A percentile compares a stretch with the other conserved stretches of the same genome.
These are phyloP conservation scores for Hypoxylon sp. DNA, from an alignment of 2,329 filamentous ascomycete species.

Conservation along the genomic window DNA sequence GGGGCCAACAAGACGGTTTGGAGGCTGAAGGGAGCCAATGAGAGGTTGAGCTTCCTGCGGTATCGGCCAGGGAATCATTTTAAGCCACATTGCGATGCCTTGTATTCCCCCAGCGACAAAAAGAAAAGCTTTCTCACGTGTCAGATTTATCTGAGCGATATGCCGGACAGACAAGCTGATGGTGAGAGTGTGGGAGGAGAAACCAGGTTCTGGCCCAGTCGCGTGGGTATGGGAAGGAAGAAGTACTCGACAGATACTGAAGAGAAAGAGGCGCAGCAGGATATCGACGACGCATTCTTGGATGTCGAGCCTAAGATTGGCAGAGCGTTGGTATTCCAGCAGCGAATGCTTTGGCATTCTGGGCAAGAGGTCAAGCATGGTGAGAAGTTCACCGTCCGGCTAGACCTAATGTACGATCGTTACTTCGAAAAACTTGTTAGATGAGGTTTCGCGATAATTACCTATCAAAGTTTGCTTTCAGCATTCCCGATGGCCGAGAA, in stretches of 20 bases:
- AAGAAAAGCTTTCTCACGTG: constrained; percentile 47
- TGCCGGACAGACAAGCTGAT: constrained; percentile 19
- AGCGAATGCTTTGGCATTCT: constrained; percentile 46
- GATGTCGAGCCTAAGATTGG: constrained; percentile 45
- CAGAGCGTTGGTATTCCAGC: constrained; percentile 46
- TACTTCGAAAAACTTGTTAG: constrained; percentile 21
- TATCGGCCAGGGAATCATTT: constrained; percentile 69
- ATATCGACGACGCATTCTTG: constrained; percentile 34
- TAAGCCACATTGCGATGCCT: constrained; percentile 50
- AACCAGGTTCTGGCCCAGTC: constrained; percentile 41
- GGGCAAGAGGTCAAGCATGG: constrained; percentile 45
- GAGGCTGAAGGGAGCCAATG: constrained; percentile 58
- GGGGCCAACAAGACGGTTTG: constrained; percentile 41
- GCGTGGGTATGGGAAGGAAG: constrained; percentile 40
- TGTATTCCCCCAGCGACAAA: constrained; percentile 35
- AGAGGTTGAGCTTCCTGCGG: constrained; percentile 67
- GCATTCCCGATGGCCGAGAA: too few relatives aligned
- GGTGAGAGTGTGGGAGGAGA: constrained; percentile 31
- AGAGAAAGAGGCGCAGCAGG: constrained; percentile 1
- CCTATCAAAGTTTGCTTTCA: too few relatives aligned
- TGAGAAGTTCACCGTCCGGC: constrained; percentile 45
- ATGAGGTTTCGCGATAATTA: too few relatives aligned
- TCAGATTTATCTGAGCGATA: constrained; percentile 45
- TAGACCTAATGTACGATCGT: constrained; percentile 45
- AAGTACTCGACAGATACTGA: constrained; percentile 22